Base-by-base conservation (phyloP, 139 green algal genomes). In the Bryopsis sp. region DNA sequence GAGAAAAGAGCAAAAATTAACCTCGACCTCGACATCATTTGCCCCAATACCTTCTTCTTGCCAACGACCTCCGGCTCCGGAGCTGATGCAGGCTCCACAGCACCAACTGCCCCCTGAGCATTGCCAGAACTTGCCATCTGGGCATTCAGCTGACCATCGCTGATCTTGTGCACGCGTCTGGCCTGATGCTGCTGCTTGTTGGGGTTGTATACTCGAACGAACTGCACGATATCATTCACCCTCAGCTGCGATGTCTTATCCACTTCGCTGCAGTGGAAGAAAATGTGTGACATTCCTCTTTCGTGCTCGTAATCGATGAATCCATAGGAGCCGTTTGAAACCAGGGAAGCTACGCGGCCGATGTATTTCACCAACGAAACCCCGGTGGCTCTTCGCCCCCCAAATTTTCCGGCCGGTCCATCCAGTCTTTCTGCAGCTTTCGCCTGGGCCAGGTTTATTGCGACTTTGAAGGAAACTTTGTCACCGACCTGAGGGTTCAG, bases 301-400 rank as follows among this genome's bases (percentile, higher is more conserved):
- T 67, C 59, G 19, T 67, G 59, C 19, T 67, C 59, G 34, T 67
- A 67, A 47, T 67, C 59, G 31, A 67, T 67, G 59, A 67, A 67
- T 26, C 59, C 59, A 46, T 67, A 67, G 31, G 59, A 67, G 24
- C 59, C 59, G 34, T 67, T 67, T 31, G 39, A 31, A 6, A 67
- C 32, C 28, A 67, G 29, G 5, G 59, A 67, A 15, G 59, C 59
- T 15, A 67, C 33, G 7, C 35, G 7, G 7, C 59, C 59, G 28
- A 67, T 67, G 33, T 67, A 67, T 31, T 67, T 67, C 28, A 67
- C 59, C 28, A 67, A 47, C 11, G 59, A 46, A 26, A 67, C 59
- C 19, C 33, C 24, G 22, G 59, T 67, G 24, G 59, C 59, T 7
- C 59, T 26, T 7, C 59, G 59, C 7, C 59, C 59, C 7, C 59